Conservation (phyloP, 306 rosid genomes). For the Ormosia emarginata region DNA sequence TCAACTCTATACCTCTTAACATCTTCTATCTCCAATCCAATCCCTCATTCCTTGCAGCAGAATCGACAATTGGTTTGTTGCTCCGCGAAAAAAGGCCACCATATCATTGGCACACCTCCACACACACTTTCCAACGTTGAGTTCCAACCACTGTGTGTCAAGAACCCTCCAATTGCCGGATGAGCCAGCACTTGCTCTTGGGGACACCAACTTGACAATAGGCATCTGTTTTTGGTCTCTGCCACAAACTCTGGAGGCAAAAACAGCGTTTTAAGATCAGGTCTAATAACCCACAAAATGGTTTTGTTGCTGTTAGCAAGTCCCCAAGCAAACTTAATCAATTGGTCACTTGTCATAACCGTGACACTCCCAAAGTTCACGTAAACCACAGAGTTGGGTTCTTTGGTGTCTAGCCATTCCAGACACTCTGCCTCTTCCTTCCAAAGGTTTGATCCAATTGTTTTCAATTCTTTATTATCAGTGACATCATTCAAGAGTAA, state of each 20-base stretch:
- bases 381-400: neutral
- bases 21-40: conserved; percentile 49
- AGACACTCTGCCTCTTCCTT: conserved; percentile 11
- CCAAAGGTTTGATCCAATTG: conserved; percentile 23
- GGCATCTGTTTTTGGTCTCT: conserved; percentile 29
- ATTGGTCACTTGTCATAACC: conserved; percentile 41
- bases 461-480: neutral
- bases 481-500: neutral
- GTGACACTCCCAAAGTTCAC: conserved; percentile 37
- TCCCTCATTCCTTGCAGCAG: conserved; percentile 39
- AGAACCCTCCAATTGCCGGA: conserved; percentile 47
- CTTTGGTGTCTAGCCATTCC: conserved; percentile 9
- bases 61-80: conserved; percentile 54
- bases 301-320: conserved; percentile 37
- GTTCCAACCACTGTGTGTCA: conserved; percentile 13
- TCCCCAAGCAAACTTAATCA: conserved; percentile 55
- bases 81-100: conserved; percentile 59
- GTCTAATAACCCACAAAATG: conserved; percentile 46
- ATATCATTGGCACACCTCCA: conserved; percentile 43
- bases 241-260: conserved; percentile 29
- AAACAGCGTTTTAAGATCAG: conserved; percentile 21
- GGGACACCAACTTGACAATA: conserved; percentile 45
- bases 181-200: conserved; percentile 46
- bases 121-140: neutral
- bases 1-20: neutral